Conservation (phyloP, 2,329 filamentous ascomycete genomes). For the Ophiostoma piceae region DNA sequence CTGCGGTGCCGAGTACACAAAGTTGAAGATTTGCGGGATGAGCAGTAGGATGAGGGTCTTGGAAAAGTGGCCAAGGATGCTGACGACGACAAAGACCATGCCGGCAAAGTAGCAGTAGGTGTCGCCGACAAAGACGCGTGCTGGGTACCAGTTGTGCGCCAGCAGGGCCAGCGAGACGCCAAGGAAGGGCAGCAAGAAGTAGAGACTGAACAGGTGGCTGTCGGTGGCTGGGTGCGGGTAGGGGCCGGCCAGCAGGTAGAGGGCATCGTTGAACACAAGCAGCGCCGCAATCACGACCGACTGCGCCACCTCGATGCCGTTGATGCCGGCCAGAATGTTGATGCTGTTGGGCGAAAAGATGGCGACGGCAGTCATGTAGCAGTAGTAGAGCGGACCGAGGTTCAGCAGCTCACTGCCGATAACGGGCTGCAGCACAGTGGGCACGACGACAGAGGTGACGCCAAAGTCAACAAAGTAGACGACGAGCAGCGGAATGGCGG, state of each 20-base stretch:
- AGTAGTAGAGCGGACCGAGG: slow-evolving; percentile 78
- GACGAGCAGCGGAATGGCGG: slow-evolving; percentile 85
- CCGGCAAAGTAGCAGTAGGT: slow-evolving; percentile 99
- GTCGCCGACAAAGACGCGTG: slow-evolving; percentile 92
- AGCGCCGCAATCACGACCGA: slow-evolving; percentile 84
- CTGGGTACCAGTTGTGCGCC: slow-evolving; percentile 92
- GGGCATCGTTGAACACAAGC: slow-evolving; percentile 76
- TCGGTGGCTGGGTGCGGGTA: slow-evolving; percentile 92
- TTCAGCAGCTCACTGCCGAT: slow-evolving; percentile 82
- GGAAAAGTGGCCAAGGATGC: slow-evolving; percentile 94
- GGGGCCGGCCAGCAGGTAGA: slow-evolving; percentile 63
- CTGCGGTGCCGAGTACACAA: slow-evolving; percentile 87
- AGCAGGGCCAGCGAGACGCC: slow-evolving; percentile 84
- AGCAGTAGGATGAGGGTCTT: slow-evolving; percentile 91
- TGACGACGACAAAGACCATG: slow-evolving; percentile 97
- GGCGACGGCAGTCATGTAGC: slow-evolving; percentile 92
- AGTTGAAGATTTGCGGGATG: slow-evolving; percentile 93
- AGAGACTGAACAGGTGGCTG: slow-evolving; percentile 92
- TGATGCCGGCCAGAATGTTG: slow-evolving; percentile 99
- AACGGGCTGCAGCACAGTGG: slow-evolving; percentile 75
- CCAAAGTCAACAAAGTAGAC: slow-evolving; percentile 99
- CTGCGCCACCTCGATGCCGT: slow-evolving; percentile 94
- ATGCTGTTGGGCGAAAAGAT: slow-evolving; percentile 99
- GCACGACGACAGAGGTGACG: slow-evolving; percentile 91
- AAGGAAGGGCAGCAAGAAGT: slow-evolving; percentile 88